Percentiles rank a stretch among this genome's conserved stretches.
Conservation (phyloP, 148 eudicot genomes). For the Chenopodium album region DNA sequence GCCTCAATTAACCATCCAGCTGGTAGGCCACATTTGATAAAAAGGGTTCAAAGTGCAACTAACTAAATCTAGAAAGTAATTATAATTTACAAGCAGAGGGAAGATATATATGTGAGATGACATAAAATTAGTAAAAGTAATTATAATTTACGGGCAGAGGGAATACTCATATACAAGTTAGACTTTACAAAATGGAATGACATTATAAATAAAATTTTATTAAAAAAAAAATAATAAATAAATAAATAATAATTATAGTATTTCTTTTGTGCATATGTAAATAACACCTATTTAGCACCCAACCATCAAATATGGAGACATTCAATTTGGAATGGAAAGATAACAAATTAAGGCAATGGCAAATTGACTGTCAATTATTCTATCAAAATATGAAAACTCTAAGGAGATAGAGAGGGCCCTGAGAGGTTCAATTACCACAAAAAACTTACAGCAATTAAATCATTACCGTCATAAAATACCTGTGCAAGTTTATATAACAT, state of each 20-base stretch:
- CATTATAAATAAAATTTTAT: not conserved
- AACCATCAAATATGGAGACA: not conserved
- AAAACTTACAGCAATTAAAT: not conserved
- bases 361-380: not conserved
- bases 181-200: not conserved
- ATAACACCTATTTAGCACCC: not conserved
- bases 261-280: not conserved
- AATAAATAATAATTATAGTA: too few relatives aligned
- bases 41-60: not conserved
- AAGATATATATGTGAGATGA: not conserved
- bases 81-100: not conserved
- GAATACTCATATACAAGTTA: not conserved
- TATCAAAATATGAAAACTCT: conserved; percentile 1
- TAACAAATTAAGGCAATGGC: not conserved
- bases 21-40: not conserved
- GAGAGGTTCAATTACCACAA: not conserved
- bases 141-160: too few relatives aligned
- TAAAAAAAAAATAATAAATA: too few relatives aligned
- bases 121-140: not conserved
- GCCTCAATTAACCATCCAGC: not conserved
- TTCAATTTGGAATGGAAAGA: not conserved
- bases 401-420: not conserved
- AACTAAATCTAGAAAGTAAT: not conserved
- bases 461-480: conserved; percentile 36
- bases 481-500: conserved; percentile 88